Percentiles rank a stretch among this genome's conserved stretches.
Conservation (phyloP, 495 filamentous ascomycete genomes). For the Tetracladium setigerum region DNA sequence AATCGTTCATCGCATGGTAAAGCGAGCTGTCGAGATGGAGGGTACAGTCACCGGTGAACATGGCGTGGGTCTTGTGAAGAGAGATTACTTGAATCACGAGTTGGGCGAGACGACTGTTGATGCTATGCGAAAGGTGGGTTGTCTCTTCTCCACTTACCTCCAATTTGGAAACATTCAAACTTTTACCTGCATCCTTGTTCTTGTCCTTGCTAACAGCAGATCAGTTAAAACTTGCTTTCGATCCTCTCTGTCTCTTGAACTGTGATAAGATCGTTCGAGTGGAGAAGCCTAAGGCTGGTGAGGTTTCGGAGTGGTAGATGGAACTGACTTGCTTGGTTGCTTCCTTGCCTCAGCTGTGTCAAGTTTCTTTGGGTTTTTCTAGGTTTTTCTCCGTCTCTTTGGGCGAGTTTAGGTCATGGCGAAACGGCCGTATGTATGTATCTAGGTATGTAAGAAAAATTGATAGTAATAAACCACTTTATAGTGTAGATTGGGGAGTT, state of each 20-base stretch:
- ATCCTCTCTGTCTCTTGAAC: constrained; percentile 71
- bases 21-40: constrained; percentile 74
- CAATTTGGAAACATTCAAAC: not conserved
- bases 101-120: constrained; percentile 66
- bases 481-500: too few relatives aligned
- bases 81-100: constrained; percentile 72
- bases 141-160: not conserved
- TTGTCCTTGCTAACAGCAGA: constrained; percentile 4
- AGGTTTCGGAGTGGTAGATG: constrained; percentile 41
- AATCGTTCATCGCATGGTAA: constrained; percentile 78
- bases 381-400: not conserved
- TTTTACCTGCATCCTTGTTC: not conserved
- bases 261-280: constrained; percentile 72
- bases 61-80: constrained; percentile 73
- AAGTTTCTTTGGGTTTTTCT: not conserved
- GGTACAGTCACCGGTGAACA: constrained; percentile 82
- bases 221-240: constrained; percentile 59
- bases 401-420: not conserved
- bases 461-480: too few relatives aligned
- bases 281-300: constrained; percentile 42
- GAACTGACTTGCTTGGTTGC: too few relatives aligned
- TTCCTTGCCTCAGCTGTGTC: too few relatives aligned
- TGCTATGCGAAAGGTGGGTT: constrained; percentile 64
- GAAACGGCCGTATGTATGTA: too few relatives aligned
- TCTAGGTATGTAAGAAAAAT: too few relatives aligned